These are phyloP conservation scores for Rhizoclosmatium sp. DNA, from an alignment of 192 early-diverging fungal species.

Conservation along the genomic window DNA sequence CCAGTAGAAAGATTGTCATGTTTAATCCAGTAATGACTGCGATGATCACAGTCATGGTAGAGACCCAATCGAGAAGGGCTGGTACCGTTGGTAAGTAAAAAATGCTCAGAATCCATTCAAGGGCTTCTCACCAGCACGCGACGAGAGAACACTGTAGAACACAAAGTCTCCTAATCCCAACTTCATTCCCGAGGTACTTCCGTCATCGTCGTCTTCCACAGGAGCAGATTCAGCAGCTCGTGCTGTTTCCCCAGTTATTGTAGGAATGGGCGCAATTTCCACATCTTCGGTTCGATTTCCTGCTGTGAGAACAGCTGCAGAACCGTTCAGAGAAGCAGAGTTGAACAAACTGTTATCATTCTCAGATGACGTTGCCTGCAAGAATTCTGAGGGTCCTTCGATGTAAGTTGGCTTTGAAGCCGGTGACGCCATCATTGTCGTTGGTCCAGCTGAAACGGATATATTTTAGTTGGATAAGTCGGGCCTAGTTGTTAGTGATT, in stretches of 20 bases:
- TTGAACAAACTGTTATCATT: background rate
- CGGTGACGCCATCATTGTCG: constrained; percentile 77
- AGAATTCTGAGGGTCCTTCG: background rate
- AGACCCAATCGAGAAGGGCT: constrained; percentile 83
- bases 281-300: background rate
- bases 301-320: background rate
- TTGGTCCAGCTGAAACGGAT: constrained; percentile 24
- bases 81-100: background rate
- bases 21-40: constrained; percentile 84
- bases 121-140: constrained; percentile 68
- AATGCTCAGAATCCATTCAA: background rate
- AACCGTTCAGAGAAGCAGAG: background rate
- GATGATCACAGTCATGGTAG: constrained; percentile 76
- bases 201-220: constrained; percentile 46
- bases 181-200: constrained; percentile 74
- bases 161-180: constrained; percentile 90
- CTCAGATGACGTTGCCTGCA: constrained; percentile 20
- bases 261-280: background rate
- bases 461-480: background rate
- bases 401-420: constrained; percentile 8
- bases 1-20: constrained; percentile 85
- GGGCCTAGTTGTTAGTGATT: background rate
- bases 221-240: background rate
- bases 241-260: background rate
- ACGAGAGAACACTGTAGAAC: constrained; percentile 85